Evolutionary conservation across 2,329 filamentous ascomycete species (phyloP).

Genomic region (Pseudodiploospora longispora): DNA sequence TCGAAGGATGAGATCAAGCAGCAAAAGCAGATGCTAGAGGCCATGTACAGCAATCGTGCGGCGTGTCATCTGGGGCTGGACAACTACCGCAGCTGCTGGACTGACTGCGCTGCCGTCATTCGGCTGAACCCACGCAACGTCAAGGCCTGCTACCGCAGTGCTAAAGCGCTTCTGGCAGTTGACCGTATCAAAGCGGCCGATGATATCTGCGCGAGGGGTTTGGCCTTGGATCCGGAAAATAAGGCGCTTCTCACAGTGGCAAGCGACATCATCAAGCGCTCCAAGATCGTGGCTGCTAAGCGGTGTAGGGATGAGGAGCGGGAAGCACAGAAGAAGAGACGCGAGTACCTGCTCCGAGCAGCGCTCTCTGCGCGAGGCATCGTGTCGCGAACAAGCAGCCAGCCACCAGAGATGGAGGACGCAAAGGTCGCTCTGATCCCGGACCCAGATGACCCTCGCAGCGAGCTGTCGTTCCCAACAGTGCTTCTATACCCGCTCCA

Average conservation of each 20-base stretch:
- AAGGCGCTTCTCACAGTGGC: slow-evolving; percentile 54
- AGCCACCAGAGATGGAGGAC: slow-evolving; percentile 83
- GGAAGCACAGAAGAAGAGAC: slow-evolving; percentile 43
- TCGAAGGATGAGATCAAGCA: slow-evolving; percentile 49
- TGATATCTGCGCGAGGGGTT: slow-evolving; percentile 67
- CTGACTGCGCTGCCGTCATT: slow-evolving; percentile 75
- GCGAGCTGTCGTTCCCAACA: slow-evolving; percentile 65
- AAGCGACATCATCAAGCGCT: slow-evolving; percentile 54
- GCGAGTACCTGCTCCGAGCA: slow-evolving; percentile 53
- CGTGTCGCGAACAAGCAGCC: slow-evolving; percentile 53
- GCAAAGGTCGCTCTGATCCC: slow-evolving; percentile 61
- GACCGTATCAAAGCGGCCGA: slow-evolving; percentile 72
- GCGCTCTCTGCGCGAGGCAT: slow-evolving; percentile 66
- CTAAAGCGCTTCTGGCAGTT: slow-evolving; percentile 68
- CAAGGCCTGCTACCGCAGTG: slow-evolving; percentile 86
- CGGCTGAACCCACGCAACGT: slow-evolving; percentile 71
- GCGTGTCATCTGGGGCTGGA: slow-evolving; percentile 80
- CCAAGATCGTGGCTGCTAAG: slow-evolving; percentile 45
- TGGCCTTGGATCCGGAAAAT: slow-evolving; percentile 66
- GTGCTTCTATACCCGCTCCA: slow-evolving; percentile 79
- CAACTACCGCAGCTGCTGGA: slow-evolving; percentile 81
- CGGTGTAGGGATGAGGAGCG: slow-evolving; percentile 49
- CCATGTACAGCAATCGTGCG: slow-evolving; percentile 77
- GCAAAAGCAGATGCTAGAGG: slow-evolving; percentile 61
- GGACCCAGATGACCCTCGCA: slow-evolving; percentile 65